Percentiles rank a stretch among this genome's conserved stretches.
Evolutionary conservation across 768 basidiomycete genomes (phyloP).

Genomic region (Nidularia sp.): DNA sequence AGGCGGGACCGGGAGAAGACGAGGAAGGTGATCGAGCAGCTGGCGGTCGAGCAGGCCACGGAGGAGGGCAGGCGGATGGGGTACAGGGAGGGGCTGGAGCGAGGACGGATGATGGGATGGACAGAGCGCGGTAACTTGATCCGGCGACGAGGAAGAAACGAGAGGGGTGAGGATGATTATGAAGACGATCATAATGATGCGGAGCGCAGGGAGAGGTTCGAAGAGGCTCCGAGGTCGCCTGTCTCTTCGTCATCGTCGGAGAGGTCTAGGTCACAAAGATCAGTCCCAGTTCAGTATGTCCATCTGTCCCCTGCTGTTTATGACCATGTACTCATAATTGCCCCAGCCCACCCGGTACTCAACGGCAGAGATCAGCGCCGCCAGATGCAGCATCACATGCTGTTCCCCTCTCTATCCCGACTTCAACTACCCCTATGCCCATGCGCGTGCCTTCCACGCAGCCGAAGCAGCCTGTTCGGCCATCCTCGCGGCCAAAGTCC

Average conservation of each 20-base stretch:
- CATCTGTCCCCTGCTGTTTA: neutral
- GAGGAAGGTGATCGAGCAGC: conserved; percentile 41
- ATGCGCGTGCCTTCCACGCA: conserved; percentile 15
- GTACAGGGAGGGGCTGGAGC: conserved; percentile 41
- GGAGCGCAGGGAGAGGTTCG: conserved; percentile 2
- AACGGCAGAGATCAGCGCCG: neutral
- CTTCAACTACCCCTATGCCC: conserved; percentile 15
- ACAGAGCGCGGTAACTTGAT: conserved; percentile 3
- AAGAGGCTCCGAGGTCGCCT: neutral
- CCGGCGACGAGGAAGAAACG: neutral
- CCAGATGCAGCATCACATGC: conserved; percentile 13
- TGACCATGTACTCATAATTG: neutral
- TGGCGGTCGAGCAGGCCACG: conserved; percentile 42
- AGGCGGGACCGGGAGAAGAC: conserved; percentile 38
- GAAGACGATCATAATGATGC: neutral
- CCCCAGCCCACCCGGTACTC: neutral
- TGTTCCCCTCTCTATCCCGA: conserved; percentile 11
- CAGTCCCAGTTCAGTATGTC: neutral
- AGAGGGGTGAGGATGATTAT: conserved; percentile 2
- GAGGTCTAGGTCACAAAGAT: neutral
- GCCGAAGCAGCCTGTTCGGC: conserved; percentile 9
- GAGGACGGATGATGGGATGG: conserved; percentile 16
- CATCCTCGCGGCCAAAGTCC: conserved; percentile 5
- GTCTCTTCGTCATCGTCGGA: neutral
- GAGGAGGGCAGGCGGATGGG: conserved; percentile 53